These are phyloP conservation scores for Helminthosporium solani DNA, from an alignment of 2,329 filamentous ascomycete species.

Conservation along the genomic window DNA sequence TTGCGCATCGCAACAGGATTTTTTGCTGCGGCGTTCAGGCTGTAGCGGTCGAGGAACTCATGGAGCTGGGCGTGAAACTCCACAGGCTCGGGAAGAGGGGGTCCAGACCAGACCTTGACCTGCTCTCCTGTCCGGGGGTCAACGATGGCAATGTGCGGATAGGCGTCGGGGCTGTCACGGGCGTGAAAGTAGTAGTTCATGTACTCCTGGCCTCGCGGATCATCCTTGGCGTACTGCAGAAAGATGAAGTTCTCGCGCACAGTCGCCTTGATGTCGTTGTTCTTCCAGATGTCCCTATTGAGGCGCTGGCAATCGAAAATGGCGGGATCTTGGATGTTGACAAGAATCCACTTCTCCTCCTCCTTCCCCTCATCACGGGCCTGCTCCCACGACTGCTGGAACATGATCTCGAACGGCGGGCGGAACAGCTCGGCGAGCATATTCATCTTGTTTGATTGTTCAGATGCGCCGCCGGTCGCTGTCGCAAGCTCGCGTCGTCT, in stretches of 20 bases:
- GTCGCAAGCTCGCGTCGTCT: slow-evolving; percentile 57
- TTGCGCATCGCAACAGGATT: slow-evolving; percentile 86
- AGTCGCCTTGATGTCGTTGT: slow-evolving; percentile 73
- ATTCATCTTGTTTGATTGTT: slow-evolving; percentile 67
- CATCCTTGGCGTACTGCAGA: slow-evolving; percentile 87
- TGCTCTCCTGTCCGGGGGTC: slow-evolving; percentile 95
- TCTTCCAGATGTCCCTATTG: slow-evolving; percentile 96
- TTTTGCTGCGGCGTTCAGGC: slow-evolving; percentile 80
- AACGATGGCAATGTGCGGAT: slow-evolving; percentile 93
- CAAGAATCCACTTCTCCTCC: slow-evolving; percentile 87
- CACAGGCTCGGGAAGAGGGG: slow-evolving; percentile 69
- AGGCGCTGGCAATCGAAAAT: slow-evolving; percentile 93
- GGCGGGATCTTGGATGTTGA: slow-evolving; percentile 91
- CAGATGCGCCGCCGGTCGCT: slow-evolving; percentile 65
- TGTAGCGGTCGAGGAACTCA: slow-evolving; percentile 97
- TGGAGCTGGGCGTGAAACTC: slow-evolving; percentile 91
- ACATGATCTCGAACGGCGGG: slow-evolving; percentile 89
- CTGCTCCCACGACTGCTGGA: slow-evolving; percentile 74
- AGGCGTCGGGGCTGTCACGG: slow-evolving; percentile 82
- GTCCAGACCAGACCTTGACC: slow-evolving; percentile 92
- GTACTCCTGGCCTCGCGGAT: slow-evolving; percentile 75
- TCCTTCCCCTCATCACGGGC: slow-evolving; percentile 85
- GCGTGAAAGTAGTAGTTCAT: slow-evolving; percentile 85
- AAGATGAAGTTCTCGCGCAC: slow-evolving; percentile 93
- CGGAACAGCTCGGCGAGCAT: slow-evolving; percentile 89